Evolutionary conservation across 2,329 filamentous ascomycete genomes (phyloP).

Genomic region (Nigrospora osmanthi): DNA sequence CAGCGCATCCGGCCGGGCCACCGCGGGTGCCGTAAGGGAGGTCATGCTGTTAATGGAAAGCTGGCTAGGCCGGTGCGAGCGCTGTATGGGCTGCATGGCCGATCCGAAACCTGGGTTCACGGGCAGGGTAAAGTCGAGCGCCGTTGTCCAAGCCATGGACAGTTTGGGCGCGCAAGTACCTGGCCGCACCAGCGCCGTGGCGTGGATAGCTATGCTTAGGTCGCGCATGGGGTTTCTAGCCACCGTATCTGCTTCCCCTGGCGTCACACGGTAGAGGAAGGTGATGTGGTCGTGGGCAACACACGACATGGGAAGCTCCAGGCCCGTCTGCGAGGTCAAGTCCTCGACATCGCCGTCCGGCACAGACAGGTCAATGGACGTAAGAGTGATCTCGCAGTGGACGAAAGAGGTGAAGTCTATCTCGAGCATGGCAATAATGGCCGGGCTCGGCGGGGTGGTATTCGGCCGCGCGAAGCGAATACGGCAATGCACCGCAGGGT

Average conservation of each 20-base stretch:
- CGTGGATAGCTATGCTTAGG: slow-evolving; percentile 53
- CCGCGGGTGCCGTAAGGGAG: slow-evolving; percentile 49
- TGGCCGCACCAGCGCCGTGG: slow-evolving; percentile 48
- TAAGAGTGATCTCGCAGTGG: slow-evolving; percentile 56
- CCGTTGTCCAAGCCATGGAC: slow-evolving; percentile 59
- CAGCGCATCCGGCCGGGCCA: slow-evolving; percentile 51
- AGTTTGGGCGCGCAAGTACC: slow-evolving; percentile 53
- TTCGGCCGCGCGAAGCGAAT: slow-evolving; percentile 63
- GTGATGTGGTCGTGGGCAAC: slow-evolving; percentile 69
- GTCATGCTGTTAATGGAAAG: slow-evolving; percentile 51
- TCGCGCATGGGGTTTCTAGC: slow-evolving; percentile 40
- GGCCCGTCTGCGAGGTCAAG: slow-evolving; percentile 41
- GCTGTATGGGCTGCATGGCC: slow-evolving; percentile 50
- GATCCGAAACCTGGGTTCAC: slow-evolving; percentile 56
- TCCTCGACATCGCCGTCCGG: slow-evolving; percentile 51
- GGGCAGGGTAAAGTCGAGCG: slow-evolving; percentile 60
- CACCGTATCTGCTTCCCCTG: slow-evolving; percentile 36
- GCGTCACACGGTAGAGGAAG: slow-evolving; percentile 61
- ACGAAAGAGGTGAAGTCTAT: slow-evolving; percentile 66
- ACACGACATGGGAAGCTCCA: slow-evolving; percentile 50
- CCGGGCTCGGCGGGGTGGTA: slow-evolving; percentile 46
- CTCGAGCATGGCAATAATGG: slow-evolving; percentile 64
- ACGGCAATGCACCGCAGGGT: slow-evolving; percentile 64
- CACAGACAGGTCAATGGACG: slow-evolving; percentile 49
- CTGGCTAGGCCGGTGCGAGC: slow-evolving; percentile 54